Evolutionary conservation across 371 early-diverging fungal species (phyloP).

Genomic region (Chytridium lagenaria): DNA sequence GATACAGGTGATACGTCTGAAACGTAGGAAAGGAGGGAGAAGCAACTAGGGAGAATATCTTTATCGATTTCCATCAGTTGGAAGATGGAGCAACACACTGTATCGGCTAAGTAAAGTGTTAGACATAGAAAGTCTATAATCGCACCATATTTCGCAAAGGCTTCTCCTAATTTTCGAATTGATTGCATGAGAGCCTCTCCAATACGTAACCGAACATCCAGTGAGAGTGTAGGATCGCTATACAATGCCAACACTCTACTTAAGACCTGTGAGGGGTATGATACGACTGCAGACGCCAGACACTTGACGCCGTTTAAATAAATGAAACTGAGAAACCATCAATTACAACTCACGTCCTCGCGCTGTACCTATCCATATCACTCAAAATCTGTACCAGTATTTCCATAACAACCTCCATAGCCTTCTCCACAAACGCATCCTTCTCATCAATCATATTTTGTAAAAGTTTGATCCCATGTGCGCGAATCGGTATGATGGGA

Average conservation of each 20-base stretch:
- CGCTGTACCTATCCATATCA: neutral
- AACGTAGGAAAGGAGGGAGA: neutral
- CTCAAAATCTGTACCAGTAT: neutral
- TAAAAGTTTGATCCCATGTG: neutral
- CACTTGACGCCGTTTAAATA: neutral
- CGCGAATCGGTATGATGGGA: neutral
- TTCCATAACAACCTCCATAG: neutral
- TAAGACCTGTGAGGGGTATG: neutral
- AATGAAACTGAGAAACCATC: neutral
- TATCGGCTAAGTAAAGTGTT: neutral
- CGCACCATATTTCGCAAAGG: neutral
- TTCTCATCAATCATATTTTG: neutral
- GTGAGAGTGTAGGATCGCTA: neutral
- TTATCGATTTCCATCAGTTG: conserved; percentile 1
- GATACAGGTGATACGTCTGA: neutral
- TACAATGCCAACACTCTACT: neutral
- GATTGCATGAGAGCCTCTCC: conserved; percentile 4
- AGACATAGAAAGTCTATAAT: neutral
- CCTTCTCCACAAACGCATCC: neutral
- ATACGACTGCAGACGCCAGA: neutral
- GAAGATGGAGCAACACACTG: neutral
- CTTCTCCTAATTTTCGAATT: neutral
- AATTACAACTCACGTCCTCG: neutral
- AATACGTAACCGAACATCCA: neutral
- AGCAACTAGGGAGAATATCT: neutral